These are phyloP conservation scores for Mrakia hoshinonis DNA, from an alignment of 768 basidiomycete species.

Conservation along the genomic window DNA sequence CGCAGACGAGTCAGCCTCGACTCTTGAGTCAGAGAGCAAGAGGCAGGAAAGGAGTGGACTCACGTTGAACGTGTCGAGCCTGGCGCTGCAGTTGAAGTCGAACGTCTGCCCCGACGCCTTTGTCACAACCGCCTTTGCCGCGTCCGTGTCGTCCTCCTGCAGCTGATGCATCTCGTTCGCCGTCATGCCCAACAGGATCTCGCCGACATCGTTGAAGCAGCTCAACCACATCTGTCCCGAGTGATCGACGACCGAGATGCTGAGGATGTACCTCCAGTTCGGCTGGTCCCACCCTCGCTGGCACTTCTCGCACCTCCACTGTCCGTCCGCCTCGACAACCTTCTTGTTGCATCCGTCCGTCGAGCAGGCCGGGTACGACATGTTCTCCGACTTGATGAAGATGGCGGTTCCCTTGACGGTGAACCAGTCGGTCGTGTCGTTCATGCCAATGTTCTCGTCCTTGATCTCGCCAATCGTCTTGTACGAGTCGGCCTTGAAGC, in stretches of 20 bases:
- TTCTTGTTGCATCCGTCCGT: conserved; percentile 79
- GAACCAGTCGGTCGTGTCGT: conserved; percentile 73
- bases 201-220: conserved; percentile 87
- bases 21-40: background rate
- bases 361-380: conserved; percentile 84
- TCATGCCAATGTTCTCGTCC: conserved; percentile 61
- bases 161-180: conserved; percentile 71
- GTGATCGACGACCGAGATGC: conserved; percentile 79
- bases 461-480: conserved; percentile 69
- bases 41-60: conserved; percentile 35
- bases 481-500: conserved; percentile 44
- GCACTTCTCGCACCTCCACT: conserved; percentile 92
- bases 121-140: conserved; percentile 54
- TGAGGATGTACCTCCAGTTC: conserved; percentile 67
- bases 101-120: conserved; percentile 60
- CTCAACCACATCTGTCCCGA: conserved; percentile 85
- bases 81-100: conserved; percentile 78
- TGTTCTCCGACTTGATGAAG: conserved; percentile 66
- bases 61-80: conserved; percentile 65
- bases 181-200: conserved; percentile 61
- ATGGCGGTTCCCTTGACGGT: conserved; percentile 71
- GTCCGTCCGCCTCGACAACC: conserved; percentile 55
- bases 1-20: background rate
- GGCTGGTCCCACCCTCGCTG: conserved; percentile 60
- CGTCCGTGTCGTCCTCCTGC: conserved; percentile 54